phyloP scores from a whole-genome alignment of 2,329 filamentous ascomycete genomes.

The Basipetospora sp. region DNA sequence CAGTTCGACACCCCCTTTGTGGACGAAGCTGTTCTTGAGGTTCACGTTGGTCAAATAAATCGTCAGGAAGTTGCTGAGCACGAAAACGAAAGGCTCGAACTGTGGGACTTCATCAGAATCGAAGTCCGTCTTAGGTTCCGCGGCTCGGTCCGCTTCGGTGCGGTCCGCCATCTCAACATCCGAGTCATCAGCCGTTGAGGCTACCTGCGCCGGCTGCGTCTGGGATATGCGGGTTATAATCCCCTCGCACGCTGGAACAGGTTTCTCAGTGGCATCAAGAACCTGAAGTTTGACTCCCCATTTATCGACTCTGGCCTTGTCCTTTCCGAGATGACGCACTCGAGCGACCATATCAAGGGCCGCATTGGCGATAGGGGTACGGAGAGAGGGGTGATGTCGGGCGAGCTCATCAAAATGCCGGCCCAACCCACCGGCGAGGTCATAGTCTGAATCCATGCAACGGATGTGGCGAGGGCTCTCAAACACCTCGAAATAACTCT shows the following conservation, averaged over 20 bases:
- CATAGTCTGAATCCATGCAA: conserved; percentile 59
- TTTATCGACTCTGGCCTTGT: conserved; percentile 51
- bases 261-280: conserved; percentile 40
- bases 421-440: conserved; percentile 59
- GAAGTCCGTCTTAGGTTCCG: conserved; percentile 4
- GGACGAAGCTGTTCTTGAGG: conserved; percentile 60
- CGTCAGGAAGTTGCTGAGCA: conserved; percentile 59
- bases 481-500: conserved; percentile 90
- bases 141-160: not conserved
- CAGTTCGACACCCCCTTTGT: conserved; percentile 65
- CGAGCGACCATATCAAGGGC: conserved; percentile 78
- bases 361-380: conserved; percentile 66
- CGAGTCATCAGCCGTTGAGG: not conserved
- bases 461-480: conserved; percentile 81
- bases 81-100: conserved; percentile 33
- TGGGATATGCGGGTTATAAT: conserved; percentile 15
- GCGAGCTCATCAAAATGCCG: conserved; percentile 85
- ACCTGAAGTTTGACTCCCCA: conserved; percentile 70
- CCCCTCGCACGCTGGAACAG: conserved; percentile 31
- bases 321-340: conserved; percentile 58
- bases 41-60: conserved; percentile 60
- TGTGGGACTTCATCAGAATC: conserved; percentile 6
- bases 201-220: conserved; percentile 8
- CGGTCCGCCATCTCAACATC: conserved; percentile 56
- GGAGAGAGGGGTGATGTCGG: conserved; percentile 76